These are phyloP conservation scores for Saccharomyces eubayanus DNA, from an alignment of 805 yeast genomes.

Conservation along the genomic window DNA sequence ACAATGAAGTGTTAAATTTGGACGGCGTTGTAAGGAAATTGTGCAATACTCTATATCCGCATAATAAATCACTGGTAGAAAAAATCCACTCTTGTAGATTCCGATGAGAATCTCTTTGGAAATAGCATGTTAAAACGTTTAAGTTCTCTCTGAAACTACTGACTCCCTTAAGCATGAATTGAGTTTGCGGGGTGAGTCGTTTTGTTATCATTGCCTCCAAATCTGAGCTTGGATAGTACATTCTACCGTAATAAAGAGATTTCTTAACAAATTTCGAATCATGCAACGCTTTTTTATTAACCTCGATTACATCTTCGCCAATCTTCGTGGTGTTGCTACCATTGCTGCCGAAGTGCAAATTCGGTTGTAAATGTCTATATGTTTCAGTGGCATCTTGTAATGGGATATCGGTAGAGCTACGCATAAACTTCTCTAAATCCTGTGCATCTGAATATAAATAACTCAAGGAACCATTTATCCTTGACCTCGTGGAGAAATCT, in stretches of 20 bases:
- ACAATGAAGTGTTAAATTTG: constrained; percentile 34
- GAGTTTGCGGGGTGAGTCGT: constrained; percentile 50
- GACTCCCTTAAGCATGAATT: constrained; percentile 64
- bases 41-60: constrained; percentile 75
- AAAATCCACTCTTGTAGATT: constrained; percentile 66
- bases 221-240: constrained; percentile 80
- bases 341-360: constrained; percentile 12
- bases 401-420: constrained; percentile 41
- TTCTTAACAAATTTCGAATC: constrained; percentile 20
- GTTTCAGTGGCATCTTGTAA: constrained; percentile 66
- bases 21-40: constrained; percentile 41
- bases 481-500: constrained; percentile 51
- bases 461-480: constrained; percentile 73
- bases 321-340: neutral
- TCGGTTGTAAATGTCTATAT: constrained; percentile 50
- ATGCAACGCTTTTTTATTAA: neutral
- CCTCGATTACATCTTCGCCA: neutral
- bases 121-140: constrained; percentile 55
- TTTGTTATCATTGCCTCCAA: constrained; percentile 81
- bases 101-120: constrained; percentile 58
- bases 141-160: constrained; percentile 50
- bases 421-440: constrained; percentile 43
- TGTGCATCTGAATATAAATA: constrained; percentile 62
- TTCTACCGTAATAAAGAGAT: constrained; percentile 67
- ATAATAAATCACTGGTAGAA: constrained; percentile 72